These are phyloP conservation scores for Stenogyne calaminthoides DNA, from an alignment of 305 asterid genomes.

Conservation along the genomic window DNA sequence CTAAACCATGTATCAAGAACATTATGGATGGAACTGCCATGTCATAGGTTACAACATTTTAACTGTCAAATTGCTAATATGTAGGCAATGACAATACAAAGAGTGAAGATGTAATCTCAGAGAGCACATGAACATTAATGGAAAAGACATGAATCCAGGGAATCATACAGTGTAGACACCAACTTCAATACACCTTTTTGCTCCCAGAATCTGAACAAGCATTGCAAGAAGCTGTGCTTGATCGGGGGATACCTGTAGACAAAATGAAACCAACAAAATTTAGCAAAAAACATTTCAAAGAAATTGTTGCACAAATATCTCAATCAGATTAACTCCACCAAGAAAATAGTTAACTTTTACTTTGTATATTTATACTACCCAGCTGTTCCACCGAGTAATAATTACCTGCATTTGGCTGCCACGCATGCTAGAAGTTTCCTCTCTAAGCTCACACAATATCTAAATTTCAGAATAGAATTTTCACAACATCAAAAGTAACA, in stretches of 20 bases:
- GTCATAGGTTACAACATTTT: conserved; percentile 2
- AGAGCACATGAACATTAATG: not conserved
- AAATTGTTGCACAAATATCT: conserved; percentile 1
- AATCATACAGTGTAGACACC: conserved; percentile 81
- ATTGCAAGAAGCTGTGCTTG: conserved; percentile 94
- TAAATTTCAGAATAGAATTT: conserved; percentile 32
- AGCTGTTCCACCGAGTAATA: not conserved
- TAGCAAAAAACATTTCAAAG: conserved; percentile 1
- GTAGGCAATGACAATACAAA: not conserved
- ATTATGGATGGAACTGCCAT: not conserved
- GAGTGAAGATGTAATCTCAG: not conserved
- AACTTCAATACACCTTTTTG: conserved; percentile 86
- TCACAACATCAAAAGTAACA: conserved; percentile 12
- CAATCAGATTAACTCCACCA: conserved; percentile 2
- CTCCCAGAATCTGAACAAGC: conserved; percentile 85
- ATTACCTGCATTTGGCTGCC: conserved; percentile 94
- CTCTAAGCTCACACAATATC: conserved; percentile 86
- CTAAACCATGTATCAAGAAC: not conserved
- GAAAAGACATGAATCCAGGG: conserved; percentile 6
- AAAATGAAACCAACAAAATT: conserved; percentile 18
- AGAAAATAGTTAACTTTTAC: not conserved
- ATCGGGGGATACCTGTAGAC: conserved; percentile 82
- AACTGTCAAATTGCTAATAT: not conserved
- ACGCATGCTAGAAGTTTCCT: conserved; percentile 80
- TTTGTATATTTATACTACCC: not conserved